Evolutionary conservation across 768 basidiomycete genomes (phyloP), one percentile per base, ranked within the genome.

Genomic region (Atractiella rhizophila): DNA sequence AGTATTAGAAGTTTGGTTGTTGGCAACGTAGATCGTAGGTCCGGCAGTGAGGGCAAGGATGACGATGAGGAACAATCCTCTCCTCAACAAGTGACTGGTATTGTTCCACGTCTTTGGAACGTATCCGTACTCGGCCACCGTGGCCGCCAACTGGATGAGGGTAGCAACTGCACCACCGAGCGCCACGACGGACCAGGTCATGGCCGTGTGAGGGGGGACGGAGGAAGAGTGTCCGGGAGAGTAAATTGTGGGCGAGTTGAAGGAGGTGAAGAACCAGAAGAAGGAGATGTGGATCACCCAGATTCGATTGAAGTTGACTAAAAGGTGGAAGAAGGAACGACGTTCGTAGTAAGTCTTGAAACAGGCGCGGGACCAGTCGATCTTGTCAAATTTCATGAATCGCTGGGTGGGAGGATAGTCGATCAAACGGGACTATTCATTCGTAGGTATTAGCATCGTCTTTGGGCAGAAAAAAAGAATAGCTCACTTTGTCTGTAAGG

Each of bases 331-430:
- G 59, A 88, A 82, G 0, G 86, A 86, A 24, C 91, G 82, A 55
- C 85, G 83, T 60, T 98, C 91, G 48, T 76, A 83, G 61, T 96
- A 98, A 0, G 88, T 96, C 65, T 98, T 96, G 78, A 85, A 91
- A 62, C 96, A 96, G 4, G 74, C 86, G 21, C 74, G 68, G 54
- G 76, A 76, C 91, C 91, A 98, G 48, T 96, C 88, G 51, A 98
- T 74, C 37, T 80, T 73, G 58, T 88, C 83, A 48, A 98, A 88
- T 57, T 76, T 80, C 77, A 88, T 85, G 62, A 85, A 98, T 28
- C 91, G 72, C 54, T 88, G 78, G 0, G 82, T 66, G 1, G 85
- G 79, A 0, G 91, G 67, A 20, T 94, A 64, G 53, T 96, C 86
- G 36, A 96, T 76, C 33, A 96, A 69, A 20, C 82, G 73, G 23